phyloP scores from a whole-genome alignment of 805 yeast genomes.

The Cyberlindnera nakhonratchasimensis region DNA sequence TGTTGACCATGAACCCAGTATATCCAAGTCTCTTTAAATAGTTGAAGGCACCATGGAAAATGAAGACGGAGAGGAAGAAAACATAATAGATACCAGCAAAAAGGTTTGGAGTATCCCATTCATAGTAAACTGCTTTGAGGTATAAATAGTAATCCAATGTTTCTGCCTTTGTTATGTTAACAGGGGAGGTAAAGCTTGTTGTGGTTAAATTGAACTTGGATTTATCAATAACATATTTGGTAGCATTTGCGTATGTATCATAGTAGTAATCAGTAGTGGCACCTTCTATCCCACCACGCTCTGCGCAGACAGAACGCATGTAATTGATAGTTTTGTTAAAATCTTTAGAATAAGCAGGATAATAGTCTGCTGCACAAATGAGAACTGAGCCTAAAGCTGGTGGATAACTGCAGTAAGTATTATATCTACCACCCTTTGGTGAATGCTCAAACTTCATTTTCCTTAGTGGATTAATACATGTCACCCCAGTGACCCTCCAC shows the following conservation, averaged over 20 bases:
- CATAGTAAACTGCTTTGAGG: slow-evolving; percentile 7
- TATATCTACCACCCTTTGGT: background rate
- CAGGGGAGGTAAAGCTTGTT: slow-evolving; percentile 9
- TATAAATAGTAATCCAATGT: background rate
- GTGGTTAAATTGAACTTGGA: slow-evolving; percentile 1
- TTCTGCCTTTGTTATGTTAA: slow-evolving; percentile 1
- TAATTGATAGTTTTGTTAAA: slow-evolving; percentile 14
- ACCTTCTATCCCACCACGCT: background rate
- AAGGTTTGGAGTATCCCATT: slow-evolving; percentile 15
- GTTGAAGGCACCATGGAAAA: slow-evolving; percentile 33
- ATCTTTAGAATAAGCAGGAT: slow-evolving; percentile 9
- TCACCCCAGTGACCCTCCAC: background rate
- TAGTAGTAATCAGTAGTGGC: slow-evolving; percentile 20
- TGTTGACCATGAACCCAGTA: slow-evolving; percentile 10
- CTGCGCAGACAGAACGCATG: background rate
- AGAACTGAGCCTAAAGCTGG: slow-evolving; percentile 16
- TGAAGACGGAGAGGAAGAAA: slow-evolving; percentile 37
- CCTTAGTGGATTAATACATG: slow-evolving; percentile 27
- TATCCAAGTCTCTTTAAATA: slow-evolving; percentile 26
- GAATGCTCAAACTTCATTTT: slow-evolving; percentile 1
- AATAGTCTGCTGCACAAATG: slow-evolving; percentile 12
- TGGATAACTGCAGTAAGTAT: slow-evolving; percentile 12
- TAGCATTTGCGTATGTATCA: slow-evolving; percentile 30
- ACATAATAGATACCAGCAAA: slow-evolving; percentile 32
- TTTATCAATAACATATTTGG: slow-evolving; percentile 17